A percentile compares a stretch with the other conserved stretches of the same genome.
phyloP scores from a whole-genome alignment of 208 protist genomes.

The Tritrichomonas musculus region DNA sequence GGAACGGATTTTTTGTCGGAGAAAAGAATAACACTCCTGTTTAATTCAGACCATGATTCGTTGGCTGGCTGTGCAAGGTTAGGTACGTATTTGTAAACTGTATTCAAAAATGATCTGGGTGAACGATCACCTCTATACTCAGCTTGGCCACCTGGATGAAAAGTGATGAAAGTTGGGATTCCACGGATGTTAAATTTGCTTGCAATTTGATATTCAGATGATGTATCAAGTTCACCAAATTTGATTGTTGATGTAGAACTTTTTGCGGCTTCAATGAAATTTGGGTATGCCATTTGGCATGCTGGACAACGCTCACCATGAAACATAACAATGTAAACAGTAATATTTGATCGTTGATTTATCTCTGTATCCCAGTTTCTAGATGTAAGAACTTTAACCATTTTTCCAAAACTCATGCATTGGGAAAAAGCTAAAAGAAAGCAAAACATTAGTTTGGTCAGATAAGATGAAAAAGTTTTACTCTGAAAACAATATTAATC shows the following conservation, averaged over 20 bases:
- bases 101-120: neutral
- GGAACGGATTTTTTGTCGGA: neutral
- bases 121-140: neutral
- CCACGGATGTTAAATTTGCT: neutral
- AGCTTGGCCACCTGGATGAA: neutral
- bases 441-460: too few species aligned
- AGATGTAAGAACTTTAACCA: neutral
- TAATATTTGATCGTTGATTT: neutral
- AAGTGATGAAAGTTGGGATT: conserved; percentile 30
- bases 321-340: conserved; percentile 12
- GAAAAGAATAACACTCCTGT: neutral
- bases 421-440: too few species aligned
- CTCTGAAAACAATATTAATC: too few species aligned
- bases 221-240: neutral
- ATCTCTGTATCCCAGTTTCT: neutral
- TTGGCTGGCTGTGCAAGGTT: neutral
- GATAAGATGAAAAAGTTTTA: too few species aligned
- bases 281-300: neutral
- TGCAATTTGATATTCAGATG: neutral
- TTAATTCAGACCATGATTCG: neutral
- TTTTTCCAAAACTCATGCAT: neutral
- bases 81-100: neutral
- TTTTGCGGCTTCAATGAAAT: neutral
- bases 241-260: neutral
- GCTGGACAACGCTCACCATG: neutral